Conservation (phyloP, 1,284 basidiomycete species). For the Cystobasidium slooffiae region DNA sequence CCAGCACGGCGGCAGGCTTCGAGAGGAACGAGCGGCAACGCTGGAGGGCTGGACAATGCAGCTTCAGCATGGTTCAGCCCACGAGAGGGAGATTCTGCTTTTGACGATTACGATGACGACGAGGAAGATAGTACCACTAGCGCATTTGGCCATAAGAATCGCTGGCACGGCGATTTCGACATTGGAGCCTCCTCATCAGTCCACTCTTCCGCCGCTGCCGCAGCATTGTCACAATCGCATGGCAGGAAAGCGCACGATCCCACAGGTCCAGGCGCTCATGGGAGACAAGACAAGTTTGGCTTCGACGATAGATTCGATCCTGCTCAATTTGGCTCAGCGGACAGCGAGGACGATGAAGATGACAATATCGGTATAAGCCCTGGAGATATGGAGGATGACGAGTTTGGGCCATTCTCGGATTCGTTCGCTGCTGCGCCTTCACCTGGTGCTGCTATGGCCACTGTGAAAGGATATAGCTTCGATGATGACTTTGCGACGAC, state of each 20-base stretch:
- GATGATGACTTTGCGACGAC: constrained; percentile 34
- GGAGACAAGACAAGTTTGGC: constrained; percentile 46
- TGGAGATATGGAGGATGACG: neutral
- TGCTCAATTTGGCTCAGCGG: constrained; percentile 18
- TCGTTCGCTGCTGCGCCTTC: constrained; percentile 39
- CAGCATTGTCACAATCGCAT: neutral
- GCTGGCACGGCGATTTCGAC: constrained; percentile 33
- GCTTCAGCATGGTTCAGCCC: constrained; percentile 42
- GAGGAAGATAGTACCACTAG: constrained; percentile 25
- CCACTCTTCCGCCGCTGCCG: neutral
- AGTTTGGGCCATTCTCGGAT: constrained; percentile 57
- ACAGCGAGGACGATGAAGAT: constrained; percentile 37
- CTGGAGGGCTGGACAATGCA: constrained; percentile 25
- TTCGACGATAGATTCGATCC: constrained; percentile 53
- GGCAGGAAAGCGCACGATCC: constrained; percentile 33
- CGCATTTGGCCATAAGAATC: constrained; percentile 12
- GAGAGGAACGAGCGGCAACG: neutral
- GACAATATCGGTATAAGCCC: neutral
- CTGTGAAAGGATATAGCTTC: constrained; percentile 17
- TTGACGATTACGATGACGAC: constrained; percentile 43
- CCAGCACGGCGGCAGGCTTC: constrained; percentile 25
- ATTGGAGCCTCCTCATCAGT: constrained; percentile 7
- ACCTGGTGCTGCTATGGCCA: constrained; percentile 4
- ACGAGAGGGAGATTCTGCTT: constrained; percentile 40
- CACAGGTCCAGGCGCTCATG: constrained; percentile 13